phyloP scores from a whole-genome alignment of 371 early-diverging fungal species.

The Actinomortierella ambigua region DNA sequence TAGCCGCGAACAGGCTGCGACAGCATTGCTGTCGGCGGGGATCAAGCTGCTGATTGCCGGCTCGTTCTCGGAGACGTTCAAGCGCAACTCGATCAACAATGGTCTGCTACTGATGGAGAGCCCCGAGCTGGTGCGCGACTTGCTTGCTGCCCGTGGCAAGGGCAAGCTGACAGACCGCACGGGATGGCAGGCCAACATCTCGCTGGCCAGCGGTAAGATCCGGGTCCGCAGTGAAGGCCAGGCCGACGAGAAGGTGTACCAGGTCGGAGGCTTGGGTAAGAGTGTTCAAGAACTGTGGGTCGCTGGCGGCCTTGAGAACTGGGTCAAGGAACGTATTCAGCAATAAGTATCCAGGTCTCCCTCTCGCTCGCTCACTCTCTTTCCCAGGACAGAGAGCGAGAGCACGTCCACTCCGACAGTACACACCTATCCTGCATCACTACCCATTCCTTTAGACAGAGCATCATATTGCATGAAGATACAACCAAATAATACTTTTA shows the following conservation, averaged over 20 bases:
- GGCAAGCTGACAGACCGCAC: constrained; percentile 71
- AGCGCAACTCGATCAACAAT: constrained; percentile 97
- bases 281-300: constrained; percentile 94
- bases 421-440: no score
- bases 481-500: no score
- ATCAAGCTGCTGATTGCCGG: constrained; percentile 86
- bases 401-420: no score
- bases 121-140: constrained; percentile 78
- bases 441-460: no score
- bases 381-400: no score
- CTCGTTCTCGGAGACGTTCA: constrained; percentile 93
- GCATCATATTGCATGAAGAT: no score
- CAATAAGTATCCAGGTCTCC: constrained; percentile 1
- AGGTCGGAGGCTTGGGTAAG: constrained; percentile 78
- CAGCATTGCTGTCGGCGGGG: constrained; percentile 87
- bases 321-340: constrained; percentile 60
- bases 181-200: constrained; percentile 66
- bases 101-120: constrained; percentile 88
- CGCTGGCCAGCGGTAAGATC: constrained; percentile 60
- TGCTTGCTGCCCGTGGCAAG: constrained; percentile 56
- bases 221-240: constrained; percentile 47
- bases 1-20: constrained; percentile 96
- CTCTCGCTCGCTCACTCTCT: no score
- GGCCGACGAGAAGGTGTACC: constrained; percentile 56
- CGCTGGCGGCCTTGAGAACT: constrained; percentile 90